A percentile compares a stretch with the other conserved stretches of the same genome.
phyloP scores from a whole-genome alignment of 2,329 filamentous ascomycete genomes.

The Intubia oerlemansii region DNA sequence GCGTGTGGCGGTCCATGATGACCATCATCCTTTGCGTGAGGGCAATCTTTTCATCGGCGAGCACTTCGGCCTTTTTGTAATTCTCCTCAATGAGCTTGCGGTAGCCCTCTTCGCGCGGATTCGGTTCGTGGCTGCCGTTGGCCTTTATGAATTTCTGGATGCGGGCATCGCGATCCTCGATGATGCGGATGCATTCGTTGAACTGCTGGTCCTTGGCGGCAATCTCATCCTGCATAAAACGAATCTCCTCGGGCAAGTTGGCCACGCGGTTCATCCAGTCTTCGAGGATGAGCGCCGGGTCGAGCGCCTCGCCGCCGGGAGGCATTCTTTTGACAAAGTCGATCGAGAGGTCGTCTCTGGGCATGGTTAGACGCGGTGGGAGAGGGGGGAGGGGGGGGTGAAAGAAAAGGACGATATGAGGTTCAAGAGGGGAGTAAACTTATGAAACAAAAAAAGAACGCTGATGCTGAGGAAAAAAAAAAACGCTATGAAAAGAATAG shows the following conservation, averaged over 20 bases:
- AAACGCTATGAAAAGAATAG: neutral
- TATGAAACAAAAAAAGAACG: neutral
- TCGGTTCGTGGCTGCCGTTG: conserved; percentile 50
- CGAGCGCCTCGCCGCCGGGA: conserved; percentile 34
- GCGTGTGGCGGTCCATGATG: conserved; percentile 39
- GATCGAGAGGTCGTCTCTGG: conserved; percentile 52
- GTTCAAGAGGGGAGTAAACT: neutral
- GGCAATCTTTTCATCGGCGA: conserved; percentile 55
- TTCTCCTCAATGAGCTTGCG: conserved; percentile 44
- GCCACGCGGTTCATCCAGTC: conserved; percentile 56
- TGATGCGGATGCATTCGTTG: conserved; percentile 43
- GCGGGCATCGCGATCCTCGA: conserved; percentile 49
- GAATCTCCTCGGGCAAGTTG: conserved; percentile 65
- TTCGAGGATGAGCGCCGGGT: conserved; percentile 51
- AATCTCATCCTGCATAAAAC: conserved; percentile 68
- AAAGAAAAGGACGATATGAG: neutral
- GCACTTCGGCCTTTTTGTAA: conserved; percentile 44
- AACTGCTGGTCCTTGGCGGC: conserved; percentile 58
- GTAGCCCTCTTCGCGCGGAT: conserved; percentile 54
- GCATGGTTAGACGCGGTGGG: conserved; percentile 24
- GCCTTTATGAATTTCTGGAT: conserved; percentile 67
- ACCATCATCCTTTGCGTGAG: conserved; percentile 42
- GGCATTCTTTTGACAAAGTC: conserved; percentile 48
- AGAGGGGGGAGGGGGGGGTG: neutral
- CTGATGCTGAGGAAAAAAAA: no score